Evolutionary conservation across 2,329 filamentous ascomycete genomes (phyloP), one percentile per base, ranked within the genome.

Genomic region (Pyrenophora seminiperda): DNA sequence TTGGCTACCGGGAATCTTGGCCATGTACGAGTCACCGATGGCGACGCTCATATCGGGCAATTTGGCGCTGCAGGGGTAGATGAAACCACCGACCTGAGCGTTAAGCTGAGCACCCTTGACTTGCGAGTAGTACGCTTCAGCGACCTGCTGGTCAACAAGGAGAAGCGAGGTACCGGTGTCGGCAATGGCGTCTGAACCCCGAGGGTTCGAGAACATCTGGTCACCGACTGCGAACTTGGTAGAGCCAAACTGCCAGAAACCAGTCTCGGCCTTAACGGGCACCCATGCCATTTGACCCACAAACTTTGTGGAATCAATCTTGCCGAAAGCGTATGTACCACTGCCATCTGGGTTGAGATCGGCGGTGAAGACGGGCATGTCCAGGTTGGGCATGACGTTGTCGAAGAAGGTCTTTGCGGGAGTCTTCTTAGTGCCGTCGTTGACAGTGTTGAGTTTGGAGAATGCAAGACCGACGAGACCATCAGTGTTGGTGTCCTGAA

Each of bases 281-380:
- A 85, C 77, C 67, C 85, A 90, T 17, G 78, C 73, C 62, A 92
- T 79, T 3, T 79, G 62, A 27, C 88, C 88, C 2, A 70, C 77
- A 70, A 87, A 88, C 61, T 88, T 84, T 47, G 74, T 75, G 1
- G 63, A 66, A 67, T 92, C 86, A 62, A 92, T 85, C 60, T 73
- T 79, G 53, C 89, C 89, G 63, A 92, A 92, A 66, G 90, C 85
- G 74, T 90, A 92, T 22, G 81, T 79, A 37, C 88, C 88, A 2
- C 78, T 75, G 13, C 77, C 76, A 50, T 80, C 77, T 57, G 82
- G 79, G 64, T 83, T 82, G 36, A 93, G 77, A 53, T 87, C 81
- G 18, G 86, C 87, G 0, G 88, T 89, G 73, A 92, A 88, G 32
- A 92, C 74, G 0, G 87, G 87, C 70, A 82, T 73, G 19, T 82